Evolutionary conservation across 495 filamentous ascomycete species (phyloP), one percentile per base, ranked within the genome.

Genomic region (Parachaetomium inaequale): DNA sequence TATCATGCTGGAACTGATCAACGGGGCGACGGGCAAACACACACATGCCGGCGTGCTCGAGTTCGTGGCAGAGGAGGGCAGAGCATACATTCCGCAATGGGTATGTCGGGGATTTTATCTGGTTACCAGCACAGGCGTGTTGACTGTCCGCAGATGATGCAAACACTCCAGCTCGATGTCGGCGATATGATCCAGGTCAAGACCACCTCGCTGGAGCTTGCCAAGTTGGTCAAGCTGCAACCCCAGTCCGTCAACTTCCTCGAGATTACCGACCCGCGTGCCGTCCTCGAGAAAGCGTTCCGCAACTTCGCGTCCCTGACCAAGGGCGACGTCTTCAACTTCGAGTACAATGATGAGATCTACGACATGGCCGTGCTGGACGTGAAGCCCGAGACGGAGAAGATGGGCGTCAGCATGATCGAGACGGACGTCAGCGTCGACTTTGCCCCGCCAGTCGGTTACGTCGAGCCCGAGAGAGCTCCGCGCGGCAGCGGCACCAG

Each of bases 361-460:
- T 98, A 92, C 75, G 88, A 93, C 52, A 90, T 98, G 73, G 90
- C 90, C 0, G 93, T 98, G 4, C 75, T 97, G 15, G 95, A 98
- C 70, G 90, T 92, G 7, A 96, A 96, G 70, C 94, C 94, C 0
- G 82, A 87, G 46, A 87, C 82, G 10, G 79, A 85, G 0, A 88
- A 87, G 63, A 90, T 87, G 71, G 86, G 88, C 26, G 88, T 98
- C n/a, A 89, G 91, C 61, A 92, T 94, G 72, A 82, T 96, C 15
- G 94, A 98, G 75, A 98, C 93, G 0, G 94, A 98, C 76, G 80
- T 98, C 5, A 87, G 88, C 63, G 94, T 98, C 54, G 94, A 98
- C 67, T 98, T 98, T 70, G 94, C 93, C 0, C 79, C 95, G 7
- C 94, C 94, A 0, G 84, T 98, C 5, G 94, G 95, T 63, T 98